Evolutionary conservation across 108 stramenopile species (phyloP).

Genomic region (Nitzschia sp.): DNA sequence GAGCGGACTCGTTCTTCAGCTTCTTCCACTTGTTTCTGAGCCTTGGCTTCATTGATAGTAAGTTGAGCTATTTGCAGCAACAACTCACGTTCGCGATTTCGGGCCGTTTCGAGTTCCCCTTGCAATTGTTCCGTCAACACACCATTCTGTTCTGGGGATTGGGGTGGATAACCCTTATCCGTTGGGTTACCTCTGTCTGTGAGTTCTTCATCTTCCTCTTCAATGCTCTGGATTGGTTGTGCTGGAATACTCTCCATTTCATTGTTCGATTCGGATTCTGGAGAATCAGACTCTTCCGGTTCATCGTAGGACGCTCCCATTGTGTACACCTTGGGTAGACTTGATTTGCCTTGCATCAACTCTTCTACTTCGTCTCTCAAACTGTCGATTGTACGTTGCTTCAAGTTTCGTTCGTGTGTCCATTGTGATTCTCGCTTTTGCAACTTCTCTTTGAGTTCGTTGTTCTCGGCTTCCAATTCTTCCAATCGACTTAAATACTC

Average conservation of each 20-base stretch:
- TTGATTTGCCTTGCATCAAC: neutral
- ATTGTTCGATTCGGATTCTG: neutral
- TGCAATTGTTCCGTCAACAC: neutral
- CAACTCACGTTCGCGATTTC: constrained; percentile 14
- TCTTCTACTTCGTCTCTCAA: constrained; percentile 1
- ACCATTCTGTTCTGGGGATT: neutral
- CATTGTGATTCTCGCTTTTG: constrained; percentile 10
- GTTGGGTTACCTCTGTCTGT: neutral
- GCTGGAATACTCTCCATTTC: neutral
- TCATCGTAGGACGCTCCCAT: neutral
- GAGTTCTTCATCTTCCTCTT: neutral
- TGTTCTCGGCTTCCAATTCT: constrained; percentile 4
- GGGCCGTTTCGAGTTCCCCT: neutral
- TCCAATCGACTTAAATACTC: constrained; percentile 5
- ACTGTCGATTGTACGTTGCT: constrained; percentile 10
- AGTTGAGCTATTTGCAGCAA: constrained; percentile 3
- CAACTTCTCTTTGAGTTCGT: neutral
- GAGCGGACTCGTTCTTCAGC: neutral
- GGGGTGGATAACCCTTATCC: neutral
- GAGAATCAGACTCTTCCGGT: neutral
- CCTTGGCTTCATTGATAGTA: constrained; percentile 1
- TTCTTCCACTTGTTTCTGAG: neutral
- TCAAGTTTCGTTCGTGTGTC: constrained; percentile 17
- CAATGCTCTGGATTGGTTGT: neutral
- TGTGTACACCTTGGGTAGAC: neutral